Percentiles rank a stretch among this genome's conserved stretches.
phyloP scores from a whole-genome alignment of 805 yeast genomes.

The Lachancea nothofagi region DNA sequence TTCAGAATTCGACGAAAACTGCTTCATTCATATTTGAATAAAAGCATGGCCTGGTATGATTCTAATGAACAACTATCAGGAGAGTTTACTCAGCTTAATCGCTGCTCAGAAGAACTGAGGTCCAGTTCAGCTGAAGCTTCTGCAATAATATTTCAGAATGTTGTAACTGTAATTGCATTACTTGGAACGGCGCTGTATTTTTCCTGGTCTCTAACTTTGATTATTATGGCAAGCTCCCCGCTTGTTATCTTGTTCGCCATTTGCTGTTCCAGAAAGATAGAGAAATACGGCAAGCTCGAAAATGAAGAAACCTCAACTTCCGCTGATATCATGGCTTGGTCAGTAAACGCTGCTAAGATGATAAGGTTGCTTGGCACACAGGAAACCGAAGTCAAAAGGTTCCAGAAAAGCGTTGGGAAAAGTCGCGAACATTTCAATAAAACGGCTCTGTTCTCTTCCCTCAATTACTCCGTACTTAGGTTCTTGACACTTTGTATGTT shows the following conservation, averaged over 20 bases:
- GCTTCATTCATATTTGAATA: slow-evolving; percentile 39
- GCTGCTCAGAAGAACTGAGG: slow-evolving; percentile 71
- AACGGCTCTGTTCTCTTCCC: slow-evolving; percentile 42
- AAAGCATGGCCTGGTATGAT: slow-evolving; percentile 60
- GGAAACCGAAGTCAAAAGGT: slow-evolving; percentile 42
- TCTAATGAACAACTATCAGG: slow-evolving; percentile 52
- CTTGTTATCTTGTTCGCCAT: slow-evolving; percentile 47
- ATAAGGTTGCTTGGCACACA: slow-evolving; percentile 61
- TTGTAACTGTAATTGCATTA: slow-evolving; percentile 49
- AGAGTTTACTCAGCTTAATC: slow-evolving; percentile 54
- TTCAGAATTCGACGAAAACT: slow-evolving; percentile 46
- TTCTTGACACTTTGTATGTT: slow-evolving; percentile 64
- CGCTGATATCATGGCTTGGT: slow-evolving; percentile 66
- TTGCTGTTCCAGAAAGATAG: slow-evolving; percentile 47
- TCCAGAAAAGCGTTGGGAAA: slow-evolving; percentile 28
- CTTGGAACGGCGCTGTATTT: slow-evolving; percentile 62
- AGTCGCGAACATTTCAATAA: slow-evolving; percentile 39
- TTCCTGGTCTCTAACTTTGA: slow-evolving; percentile 81
- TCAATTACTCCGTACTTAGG: slow-evolving; percentile 52
- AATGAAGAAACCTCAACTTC: slow-evolving; percentile 52
- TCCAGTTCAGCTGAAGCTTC: slow-evolving; percentile 61
- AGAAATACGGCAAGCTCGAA: slow-evolving; percentile 46
- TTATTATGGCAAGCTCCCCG: slow-evolving; percentile 73
- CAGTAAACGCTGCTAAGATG: slow-evolving; percentile 51
- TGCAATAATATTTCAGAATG: slow-evolving; percentile 50